Percentiles rank a stretch among this genome's conserved stretches.
These are phyloP conservation scores for Boletus speciosus DNA, from an alignment of 768 basidiomycete genomes.

Conservation along the genomic window DNA sequence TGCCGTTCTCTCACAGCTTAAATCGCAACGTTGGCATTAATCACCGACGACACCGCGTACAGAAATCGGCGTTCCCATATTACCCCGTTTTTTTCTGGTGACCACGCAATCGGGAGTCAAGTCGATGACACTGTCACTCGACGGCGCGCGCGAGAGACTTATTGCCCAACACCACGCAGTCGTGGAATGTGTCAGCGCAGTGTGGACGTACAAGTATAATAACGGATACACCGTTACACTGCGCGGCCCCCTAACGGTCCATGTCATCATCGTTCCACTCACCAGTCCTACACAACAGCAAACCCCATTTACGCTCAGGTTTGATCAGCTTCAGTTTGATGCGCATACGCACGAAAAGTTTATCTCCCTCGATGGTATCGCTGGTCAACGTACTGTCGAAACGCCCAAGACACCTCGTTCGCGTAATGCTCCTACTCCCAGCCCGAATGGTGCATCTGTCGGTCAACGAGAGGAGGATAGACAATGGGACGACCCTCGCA, in stretches of 20 bases:
- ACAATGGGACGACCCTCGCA: conserved; percentile 64
- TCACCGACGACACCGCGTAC: conserved; percentile 12
- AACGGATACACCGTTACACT: conserved; percentile 79
- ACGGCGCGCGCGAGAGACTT: conserved; percentile 72
- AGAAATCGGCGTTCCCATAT: conserved; percentile 79
- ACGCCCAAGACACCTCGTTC: conserved; percentile 37
- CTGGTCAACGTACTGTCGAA: conserved; percentile 46
- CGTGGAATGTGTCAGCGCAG: conserved; percentile 68
- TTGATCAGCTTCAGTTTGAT: conserved; percentile 73
- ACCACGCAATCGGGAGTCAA: conserved; percentile 82
- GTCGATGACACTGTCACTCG: conserved; percentile 76
- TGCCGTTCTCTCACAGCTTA: conserved; percentile 6
- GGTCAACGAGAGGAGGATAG: conserved; percentile 48
- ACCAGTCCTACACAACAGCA: conserved; percentile 20
- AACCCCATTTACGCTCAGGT: conserved; percentile 45
- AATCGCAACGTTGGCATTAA: conserved; percentile 4
- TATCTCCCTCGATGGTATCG: conserved; percentile 61
- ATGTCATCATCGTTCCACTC: conserved; percentile 42
- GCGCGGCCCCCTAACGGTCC: conserved; percentile 69
- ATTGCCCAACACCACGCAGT: conserved; percentile 44
- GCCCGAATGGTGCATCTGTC: conserved; percentile 26
- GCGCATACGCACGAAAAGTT: conserved; percentile 72
- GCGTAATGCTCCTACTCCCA: conserved; percentile 34
- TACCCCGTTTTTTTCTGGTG: conserved; percentile 82
- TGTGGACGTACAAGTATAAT: conserved; percentile 79